phyloP scores from a whole-genome alignment of 495 filamentous ascomycete species.

The Saxophila tyrrhenica region DNA sequence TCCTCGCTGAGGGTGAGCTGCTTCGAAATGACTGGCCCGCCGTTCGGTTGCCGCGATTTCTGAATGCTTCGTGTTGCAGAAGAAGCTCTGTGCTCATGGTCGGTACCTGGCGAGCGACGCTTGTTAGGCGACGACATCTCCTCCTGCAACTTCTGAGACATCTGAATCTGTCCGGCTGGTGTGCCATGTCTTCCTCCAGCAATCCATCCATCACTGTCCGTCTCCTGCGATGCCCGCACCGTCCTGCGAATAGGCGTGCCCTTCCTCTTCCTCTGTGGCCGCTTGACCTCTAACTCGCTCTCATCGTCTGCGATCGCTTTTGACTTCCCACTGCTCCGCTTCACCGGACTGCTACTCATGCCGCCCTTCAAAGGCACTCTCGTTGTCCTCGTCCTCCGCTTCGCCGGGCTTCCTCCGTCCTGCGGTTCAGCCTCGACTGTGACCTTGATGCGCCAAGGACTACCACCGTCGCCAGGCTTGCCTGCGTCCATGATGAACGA shows the following conservation, averaged over 20 bases:
- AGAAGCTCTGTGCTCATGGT: too few relatives aligned
- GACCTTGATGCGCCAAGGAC: slow-evolving; percentile 33
- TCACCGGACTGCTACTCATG: slow-evolving; percentile 9
- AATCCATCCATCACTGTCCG: background rate
- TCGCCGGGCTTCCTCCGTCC: slow-evolving; percentile 16
- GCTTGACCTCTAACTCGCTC: slow-evolving; percentile 15
- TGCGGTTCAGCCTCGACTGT: slow-evolving; percentile 33
- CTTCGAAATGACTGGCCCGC: too few relatives aligned
- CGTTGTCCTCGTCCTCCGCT: slow-evolving; percentile 18
- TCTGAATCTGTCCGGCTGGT: background rate
- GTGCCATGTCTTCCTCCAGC: background rate
- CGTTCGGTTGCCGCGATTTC: too few relatives aligned
- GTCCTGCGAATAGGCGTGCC: slow-evolving; percentile 20
- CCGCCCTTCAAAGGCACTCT: slow-evolving; percentile 24
- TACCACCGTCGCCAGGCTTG: slow-evolving; percentile 15
- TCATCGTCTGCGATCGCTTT: slow-evolving; percentile 11
- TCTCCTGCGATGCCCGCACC: background rate
- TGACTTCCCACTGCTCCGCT: background rate
- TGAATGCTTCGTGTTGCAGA: too few relatives aligned
- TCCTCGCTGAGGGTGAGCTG: slow-evolving; percentile 1
- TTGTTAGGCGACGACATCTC: background rate
- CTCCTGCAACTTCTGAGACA: background rate
- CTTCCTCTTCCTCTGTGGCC: slow-evolving; percentile 19
- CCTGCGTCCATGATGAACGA: slow-evolving; percentile 28
- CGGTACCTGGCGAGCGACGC: background rate